phyloP scores from a whole-genome alignment of 768 basidiomycete species.

The Strobilomyces echinocephalus region DNA sequence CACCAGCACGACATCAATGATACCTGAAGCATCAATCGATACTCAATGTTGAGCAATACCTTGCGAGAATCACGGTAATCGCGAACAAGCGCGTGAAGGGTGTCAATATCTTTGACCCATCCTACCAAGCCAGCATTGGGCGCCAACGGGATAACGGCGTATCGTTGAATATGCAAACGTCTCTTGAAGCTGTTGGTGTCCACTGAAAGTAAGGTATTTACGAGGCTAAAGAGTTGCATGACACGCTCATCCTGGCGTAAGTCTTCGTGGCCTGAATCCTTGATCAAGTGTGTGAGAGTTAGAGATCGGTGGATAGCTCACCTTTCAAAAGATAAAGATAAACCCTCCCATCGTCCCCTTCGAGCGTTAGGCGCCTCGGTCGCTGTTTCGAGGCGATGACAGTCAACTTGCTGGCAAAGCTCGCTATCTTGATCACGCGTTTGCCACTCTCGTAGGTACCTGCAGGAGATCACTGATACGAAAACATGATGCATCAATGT shows the following conservation, averaged over 20 bases:
- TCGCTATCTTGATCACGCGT: conserved; percentile 72
- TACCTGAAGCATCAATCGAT: conserved; percentile 97
- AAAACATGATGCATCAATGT: background rate
- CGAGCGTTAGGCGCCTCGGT: conserved; percentile 80
- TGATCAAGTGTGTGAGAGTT: background rate
- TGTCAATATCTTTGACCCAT: conserved; percentile 95
- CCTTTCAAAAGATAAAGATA: conserved; percentile 93
- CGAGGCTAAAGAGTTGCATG: conserved; percentile 97
- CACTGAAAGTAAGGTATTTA: conserved; percentile 89
- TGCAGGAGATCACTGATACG: conserved; percentile 23
- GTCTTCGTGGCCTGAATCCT: conserved; percentile 83
- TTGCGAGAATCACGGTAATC: conserved; percentile 96
- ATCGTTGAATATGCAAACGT: conserved; percentile 90
- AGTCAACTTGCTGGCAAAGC: conserved; percentile 83
- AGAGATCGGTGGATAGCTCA: conserved; percentile 17
- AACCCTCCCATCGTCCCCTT: conserved; percentile 88
- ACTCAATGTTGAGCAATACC: conserved; percentile 95
- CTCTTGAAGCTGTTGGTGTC: conserved; percentile 96
- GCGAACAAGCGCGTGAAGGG: conserved; percentile 91
- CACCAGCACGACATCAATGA: conserved; percentile 59
- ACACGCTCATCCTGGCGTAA: conserved; percentile 98
- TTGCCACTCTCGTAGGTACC: conserved; percentile 92
- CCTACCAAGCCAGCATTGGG: conserved; percentile 93
- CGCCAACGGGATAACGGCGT: conserved; percentile 88
- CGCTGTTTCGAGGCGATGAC: conserved; percentile 98